Percentiles rank a stretch among this genome's conserved stretches.
Evolutionary conservation across 1,284 basidiomycete genomes (phyloP).

Genomic region (Lentinula novae-zelandiae): DNA sequence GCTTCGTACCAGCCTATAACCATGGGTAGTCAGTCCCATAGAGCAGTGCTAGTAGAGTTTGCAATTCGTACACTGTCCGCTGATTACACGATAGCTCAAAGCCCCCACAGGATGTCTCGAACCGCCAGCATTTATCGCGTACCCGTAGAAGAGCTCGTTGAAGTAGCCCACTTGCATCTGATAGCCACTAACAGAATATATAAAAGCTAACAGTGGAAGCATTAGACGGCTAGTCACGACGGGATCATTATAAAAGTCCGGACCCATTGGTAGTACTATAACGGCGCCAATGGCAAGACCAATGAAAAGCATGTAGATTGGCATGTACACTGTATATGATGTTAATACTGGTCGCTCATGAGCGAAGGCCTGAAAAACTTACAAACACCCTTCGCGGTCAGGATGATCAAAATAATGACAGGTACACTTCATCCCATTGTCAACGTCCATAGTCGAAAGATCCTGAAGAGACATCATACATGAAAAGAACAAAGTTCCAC

Average conservation of each 20-base stretch:
- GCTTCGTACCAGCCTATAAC: slow-evolving; percentile 23
- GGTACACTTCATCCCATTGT: slow-evolving; percentile 9
- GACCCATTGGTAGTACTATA: slow-evolving; percentile 23
- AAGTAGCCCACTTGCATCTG: slow-evolving; percentile 18
- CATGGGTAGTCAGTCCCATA: not conserved
- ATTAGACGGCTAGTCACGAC: not conserved
- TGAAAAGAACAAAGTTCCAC: slow-evolving; percentile 22
- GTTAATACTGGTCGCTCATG: not conserved
- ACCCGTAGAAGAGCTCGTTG: slow-evolving; percentile 25
- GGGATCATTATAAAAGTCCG: not conserved
- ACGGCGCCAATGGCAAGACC: slow-evolving; percentile 20
- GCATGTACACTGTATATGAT: slow-evolving; percentile 18
- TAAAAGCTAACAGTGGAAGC: slow-evolving; percentile 13
- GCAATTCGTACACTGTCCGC: slow-evolving; percentile 18
- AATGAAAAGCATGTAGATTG: slow-evolving; percentile 24
- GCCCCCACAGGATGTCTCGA: slow-evolving; percentile 24
- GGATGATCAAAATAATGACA: slow-evolving; percentile 18
- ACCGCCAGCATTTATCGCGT: slow-evolving; percentile 23
- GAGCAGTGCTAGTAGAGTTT: not conserved
- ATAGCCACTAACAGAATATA: slow-evolving; percentile 23
- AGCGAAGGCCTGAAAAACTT: not conserved
- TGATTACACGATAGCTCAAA: slow-evolving; percentile 23
- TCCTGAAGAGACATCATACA: not conserved
- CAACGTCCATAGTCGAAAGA: not conserved
- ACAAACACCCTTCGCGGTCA: slow-evolving; percentile 20